A percentile compares a stretch with the other conserved stretches of the same genome.
These are phyloP conservation scores for Hericium coralloides DNA, from an alignment of 768 basidiomycete genomes.

Conservation along the genomic window DNA sequence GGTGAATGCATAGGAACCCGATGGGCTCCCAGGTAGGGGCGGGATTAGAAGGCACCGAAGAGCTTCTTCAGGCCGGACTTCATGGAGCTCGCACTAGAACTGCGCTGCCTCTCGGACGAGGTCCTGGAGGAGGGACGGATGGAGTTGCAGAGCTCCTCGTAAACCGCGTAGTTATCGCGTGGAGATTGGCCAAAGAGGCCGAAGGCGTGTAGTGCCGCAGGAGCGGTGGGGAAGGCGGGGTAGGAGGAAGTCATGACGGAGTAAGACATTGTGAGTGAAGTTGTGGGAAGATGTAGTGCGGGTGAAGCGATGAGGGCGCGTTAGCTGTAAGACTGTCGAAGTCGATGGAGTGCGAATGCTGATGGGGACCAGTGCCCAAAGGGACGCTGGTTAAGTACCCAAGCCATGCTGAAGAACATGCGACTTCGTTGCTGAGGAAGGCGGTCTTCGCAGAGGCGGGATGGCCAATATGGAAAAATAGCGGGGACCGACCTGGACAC, in stretches of 20 bases:
- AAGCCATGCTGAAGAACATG: neutral
- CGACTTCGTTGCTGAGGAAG: neutral
- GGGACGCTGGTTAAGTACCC: neutral
- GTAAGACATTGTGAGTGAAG: neutral
- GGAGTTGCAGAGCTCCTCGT: conserved; percentile 10
- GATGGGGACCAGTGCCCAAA: neutral
- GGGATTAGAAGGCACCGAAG: conserved; percentile 4
- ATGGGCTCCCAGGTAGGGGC: neutral
- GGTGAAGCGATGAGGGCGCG: conserved; percentile 9
- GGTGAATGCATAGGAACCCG: neutral
- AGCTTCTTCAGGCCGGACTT: conserved; percentile 12
- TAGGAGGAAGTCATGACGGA: conserved; percentile 1
- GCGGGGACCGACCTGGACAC: conserved; percentile 4
- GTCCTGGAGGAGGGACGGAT: conserved; percentile 1
- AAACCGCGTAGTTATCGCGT: conserved; percentile 14
- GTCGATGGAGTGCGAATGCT: neutral
- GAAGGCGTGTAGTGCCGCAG: conserved; percentile 13
- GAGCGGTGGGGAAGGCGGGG: conserved; percentile 11
- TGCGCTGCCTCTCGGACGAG: conserved; percentile 3
- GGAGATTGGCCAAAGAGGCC: conserved; percentile 13
- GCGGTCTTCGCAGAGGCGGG: neutral
- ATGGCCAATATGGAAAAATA: neutral
- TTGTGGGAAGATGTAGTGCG: neutral
- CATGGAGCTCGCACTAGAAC: conserved; percentile 11
- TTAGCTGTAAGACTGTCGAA: neutral